Percentiles rank a stretch among this genome's conserved stretches.
Conservation (phyloP, 345 rosid genomes). For the Melaleuca quinquenervia region DNA sequence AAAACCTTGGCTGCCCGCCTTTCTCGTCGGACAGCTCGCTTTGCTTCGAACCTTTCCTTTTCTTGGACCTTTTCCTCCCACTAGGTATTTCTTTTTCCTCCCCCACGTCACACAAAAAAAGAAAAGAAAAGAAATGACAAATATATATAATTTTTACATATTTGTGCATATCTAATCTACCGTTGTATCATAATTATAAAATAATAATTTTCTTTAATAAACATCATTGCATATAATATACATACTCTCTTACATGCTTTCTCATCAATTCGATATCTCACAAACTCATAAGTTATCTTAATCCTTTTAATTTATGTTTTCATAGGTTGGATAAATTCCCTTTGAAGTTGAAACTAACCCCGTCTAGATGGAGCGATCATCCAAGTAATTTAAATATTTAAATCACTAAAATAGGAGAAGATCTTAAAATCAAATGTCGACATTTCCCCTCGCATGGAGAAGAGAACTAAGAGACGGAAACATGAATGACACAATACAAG, state of each 20-base stretch:
- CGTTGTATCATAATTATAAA: background rate
- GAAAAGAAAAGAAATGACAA: background rate
- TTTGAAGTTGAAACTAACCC: background rate
- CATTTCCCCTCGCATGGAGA: background rate
- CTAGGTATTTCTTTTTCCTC: background rate
- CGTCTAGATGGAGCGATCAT: background rate
- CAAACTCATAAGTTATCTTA: rapidly evolving
- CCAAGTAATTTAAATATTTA: background rate
- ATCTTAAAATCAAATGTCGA: background rate
- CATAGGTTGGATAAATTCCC: background rate
- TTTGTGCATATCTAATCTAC: background rate
- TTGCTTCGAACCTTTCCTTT: background rate
- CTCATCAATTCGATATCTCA: background rate
- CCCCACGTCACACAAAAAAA: background rate
- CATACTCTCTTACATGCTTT: background rate
- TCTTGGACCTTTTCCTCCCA: background rate
- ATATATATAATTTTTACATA: background rate
- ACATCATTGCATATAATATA: rapidly evolving
- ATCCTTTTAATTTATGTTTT: background rate
- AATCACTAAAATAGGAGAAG: background rate
- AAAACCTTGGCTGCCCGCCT: background rate
- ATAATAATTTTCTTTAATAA: background rate
- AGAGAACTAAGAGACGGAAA: background rate
- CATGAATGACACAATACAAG: background rate
- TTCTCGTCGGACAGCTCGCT: too few species aligned